phyloP scores from a whole-genome alignment of 2,329 filamentous ascomycete species.

The Magnaporthiopsis incrustans region DNA sequence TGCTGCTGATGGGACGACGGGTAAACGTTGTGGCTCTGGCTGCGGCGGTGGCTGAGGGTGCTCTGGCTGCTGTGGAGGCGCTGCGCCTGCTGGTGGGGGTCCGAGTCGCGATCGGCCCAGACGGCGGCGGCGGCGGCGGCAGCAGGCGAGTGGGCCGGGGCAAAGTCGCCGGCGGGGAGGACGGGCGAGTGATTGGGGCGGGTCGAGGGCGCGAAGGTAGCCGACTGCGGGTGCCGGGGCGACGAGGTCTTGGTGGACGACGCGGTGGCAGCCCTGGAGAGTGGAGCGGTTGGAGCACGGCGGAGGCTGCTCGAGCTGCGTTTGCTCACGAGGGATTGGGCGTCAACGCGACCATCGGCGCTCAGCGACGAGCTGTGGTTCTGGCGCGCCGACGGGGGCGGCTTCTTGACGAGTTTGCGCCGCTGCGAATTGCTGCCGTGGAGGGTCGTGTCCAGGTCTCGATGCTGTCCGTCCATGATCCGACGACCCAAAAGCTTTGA shows the following conservation, averaged over 20 bases:
- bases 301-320: constrained; percentile 56
- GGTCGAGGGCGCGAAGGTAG: constrained; percentile 11
- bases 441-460: constrained; percentile 26
- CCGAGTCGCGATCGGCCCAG: constrained; percentile 15
- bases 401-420: constrained; percentile 57
- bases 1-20: constrained; percentile 12
- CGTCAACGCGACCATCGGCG: constrained; percentile 47
- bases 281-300: constrained; percentile 52
- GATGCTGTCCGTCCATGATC: constrained; percentile 38
- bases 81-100: constrained; percentile 15
- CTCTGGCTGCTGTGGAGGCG: constrained; percentile 1
- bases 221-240: constrained; percentile 35
- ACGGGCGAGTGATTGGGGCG: constrained; percentile 39
- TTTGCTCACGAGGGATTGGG: constrained; percentile 51
- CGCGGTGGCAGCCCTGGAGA: constrained; percentile 35
- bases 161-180: constrained; percentile 37
- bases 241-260: constrained; percentile 43
- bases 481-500: constrained; percentile 9
- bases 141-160: constrained; percentile 12
- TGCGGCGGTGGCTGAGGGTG: constrained; percentile 7
- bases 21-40: constrained; percentile 16
- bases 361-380: constrained; percentile 40
- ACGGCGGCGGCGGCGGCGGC: constrained; percentile 9
- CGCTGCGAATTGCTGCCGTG: constrained; percentile 41
- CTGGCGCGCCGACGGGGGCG: constrained; percentile 34